Evolutionary conservation across 108 stramenopile genomes (phyloP), one percentile per base, ranked within the genome.

Genomic region (Cylindrotheca fusiformis): DNA sequence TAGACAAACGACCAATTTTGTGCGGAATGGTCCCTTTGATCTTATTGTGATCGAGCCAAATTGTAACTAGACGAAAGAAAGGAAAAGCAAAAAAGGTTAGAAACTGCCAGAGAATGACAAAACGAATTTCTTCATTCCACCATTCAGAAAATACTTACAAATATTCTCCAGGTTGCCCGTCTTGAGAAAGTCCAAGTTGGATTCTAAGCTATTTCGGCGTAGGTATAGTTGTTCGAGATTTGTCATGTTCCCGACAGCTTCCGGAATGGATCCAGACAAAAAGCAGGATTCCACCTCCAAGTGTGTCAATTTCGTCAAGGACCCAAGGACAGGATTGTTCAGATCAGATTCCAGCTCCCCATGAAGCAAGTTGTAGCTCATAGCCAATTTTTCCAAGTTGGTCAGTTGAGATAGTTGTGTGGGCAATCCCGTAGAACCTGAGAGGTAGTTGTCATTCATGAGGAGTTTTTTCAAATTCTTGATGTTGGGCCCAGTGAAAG

Each of bases 221-320:
- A 83, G 47, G 67, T 83, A 83, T 17, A 78, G 24, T 58, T 83
- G 78, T 12, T 68, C 63, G 23, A 83, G 58, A 32, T 68, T 60
- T 36, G 61, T 32, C 72, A 83, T 31, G 21, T 61, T 25, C 20
- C 61, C 63, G 31, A 81, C 41, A 23, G 51, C 62, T 17, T 44
- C 4, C 12, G 84, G 80, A 48, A 85, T 33, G 20, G 52, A 0
- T 52, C 84, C 84, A 19, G 55, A 55, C 17, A 84, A 65, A 32
- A 59, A 78, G 63, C 76, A 79, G 36, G 72, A 70, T 73, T 84
- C 79, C 10, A 79, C 56, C 53, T 84, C 82, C 60, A 84, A 65
- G 49, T 80, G 79, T 4, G 68, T 58, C 64, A 83, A 55, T 32
- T 66, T 52, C 17, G 52, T 49, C 69, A 79, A 55, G 2, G 52